phyloP scores from a whole-genome alignment of 2,329 filamentous ascomycete genomes.

The Trichoderma brevicompactum region DNA sequence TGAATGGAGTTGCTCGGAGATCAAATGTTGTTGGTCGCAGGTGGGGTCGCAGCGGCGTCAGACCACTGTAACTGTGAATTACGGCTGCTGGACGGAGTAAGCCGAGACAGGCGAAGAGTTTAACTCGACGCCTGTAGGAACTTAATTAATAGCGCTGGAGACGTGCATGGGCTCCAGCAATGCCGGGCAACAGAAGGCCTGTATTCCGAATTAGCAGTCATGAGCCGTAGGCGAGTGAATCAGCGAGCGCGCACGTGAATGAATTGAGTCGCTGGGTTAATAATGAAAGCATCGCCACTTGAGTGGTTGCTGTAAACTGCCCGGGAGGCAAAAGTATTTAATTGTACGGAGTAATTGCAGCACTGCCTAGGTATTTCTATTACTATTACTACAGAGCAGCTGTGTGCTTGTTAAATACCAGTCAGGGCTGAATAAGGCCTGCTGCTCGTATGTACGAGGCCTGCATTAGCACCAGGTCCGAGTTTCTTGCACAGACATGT shows the following conservation, averaged over 20 bases:
- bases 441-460: constrained; percentile 7
- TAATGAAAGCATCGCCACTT: not conserved
- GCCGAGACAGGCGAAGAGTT: too few relatives aligned
- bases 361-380: not conserved
- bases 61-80: constrained; percentile 15
- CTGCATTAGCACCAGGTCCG: not conserved
- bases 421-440: not conserved
- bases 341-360: not conserved
- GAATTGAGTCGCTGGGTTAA: not conserved
- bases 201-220: not conserved
- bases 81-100: too few relatives aligned
- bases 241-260: not conserved
- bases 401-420: not conserved
- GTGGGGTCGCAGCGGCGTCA: constrained; percentile 16
- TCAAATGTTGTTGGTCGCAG: constrained; percentile 23
- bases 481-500: too few relatives aligned
- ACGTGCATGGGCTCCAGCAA: too few relatives aligned
- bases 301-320: too few relatives aligned
- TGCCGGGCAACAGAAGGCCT: too few relatives aligned
- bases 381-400: not conserved
- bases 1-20: not conserved
- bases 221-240: not conserved
- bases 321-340: not conserved
- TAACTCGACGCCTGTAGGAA: too few relatives aligned
- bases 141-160: too few relatives aligned